Evolutionary conservation across 2,329 filamentous ascomycete genomes (phyloP), one percentile per base, ranked within the genome.

Genomic region (Epicoccum nigrum): DNA sequence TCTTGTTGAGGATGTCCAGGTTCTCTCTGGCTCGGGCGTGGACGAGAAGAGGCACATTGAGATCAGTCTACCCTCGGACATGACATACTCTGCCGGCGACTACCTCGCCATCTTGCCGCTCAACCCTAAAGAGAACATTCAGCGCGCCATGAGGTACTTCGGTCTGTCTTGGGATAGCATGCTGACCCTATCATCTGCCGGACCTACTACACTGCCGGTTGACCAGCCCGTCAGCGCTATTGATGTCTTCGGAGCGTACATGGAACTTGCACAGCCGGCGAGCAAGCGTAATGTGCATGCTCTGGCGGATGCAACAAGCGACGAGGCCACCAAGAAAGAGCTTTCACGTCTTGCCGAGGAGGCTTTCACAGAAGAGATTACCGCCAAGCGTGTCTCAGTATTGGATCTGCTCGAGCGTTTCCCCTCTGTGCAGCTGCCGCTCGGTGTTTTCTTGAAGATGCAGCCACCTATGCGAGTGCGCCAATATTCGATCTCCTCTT

Each of bases 401-500:
- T 77, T 93, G 6, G 87, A 92, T 54, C 77, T 93, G 1, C 79
- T 93, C 1, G 85, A 90, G 63, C 77, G 80, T 9, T 87, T 85
- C 65, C 62, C 67, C 0, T 72, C 77, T 0, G 77, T 89, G 25
- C 73, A 81, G 2, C 71, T 93, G 0, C 80, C 88, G 0, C 80
- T 94, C 19, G 81, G 81, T 3, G 74, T 83, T 15, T 93, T 88
- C 75, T 78, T 94, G 7, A 79, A 80, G 27, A 86, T 91, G 79
- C 81, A 92, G 0, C 87, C 88, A 1, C 86, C 89, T 0, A 89
- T 94, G 85, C 85, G 88, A 21, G 80, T 89, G 31, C 82, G 88
- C n/a, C 86, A 90, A 69, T 92, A 92, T 76, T 89, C 86, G 25
- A 90, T 92, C 64, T 91, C 88, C 0, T 91, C 88, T 0, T 90